Conservation (phyloP, 2,329 filamentous ascomycete genomes). For the Fusarium albosuccineum region DNA sequence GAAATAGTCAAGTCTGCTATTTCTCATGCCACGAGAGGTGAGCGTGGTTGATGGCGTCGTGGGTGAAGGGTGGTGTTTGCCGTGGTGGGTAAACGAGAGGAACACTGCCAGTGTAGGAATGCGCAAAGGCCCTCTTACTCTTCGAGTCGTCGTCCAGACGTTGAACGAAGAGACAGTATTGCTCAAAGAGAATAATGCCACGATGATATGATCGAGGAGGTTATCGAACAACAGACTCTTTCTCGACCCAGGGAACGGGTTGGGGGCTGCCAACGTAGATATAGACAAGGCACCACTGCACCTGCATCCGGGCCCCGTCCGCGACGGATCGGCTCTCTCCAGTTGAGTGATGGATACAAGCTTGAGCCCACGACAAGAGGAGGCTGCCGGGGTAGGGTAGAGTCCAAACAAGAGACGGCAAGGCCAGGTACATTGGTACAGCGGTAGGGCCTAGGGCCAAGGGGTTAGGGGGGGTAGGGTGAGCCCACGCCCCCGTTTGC, state of each 20-base stretch:
- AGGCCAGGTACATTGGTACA: conserved; percentile 38
- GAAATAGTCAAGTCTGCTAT: background rate
- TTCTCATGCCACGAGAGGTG: conserved; percentile 7
- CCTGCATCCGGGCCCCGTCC: conserved; percentile 46
- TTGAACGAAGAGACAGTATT: conserved; percentile 20
- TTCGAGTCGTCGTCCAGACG: conserved; percentile 20
- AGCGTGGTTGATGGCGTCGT: conserved; percentile 14
- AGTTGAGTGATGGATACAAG: conserved; percentile 37
- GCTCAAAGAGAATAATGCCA: conserved; percentile 24
- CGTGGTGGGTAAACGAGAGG: conserved; percentile 1
- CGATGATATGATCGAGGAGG: conserved; percentile 12
- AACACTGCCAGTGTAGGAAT: conserved; percentile 18
- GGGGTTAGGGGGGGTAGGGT: conserved; percentile 27
- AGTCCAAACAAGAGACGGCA: conserved; percentile 16
- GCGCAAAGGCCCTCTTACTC: conserved; percentile 19
- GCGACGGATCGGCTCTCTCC: conserved; percentile 44
- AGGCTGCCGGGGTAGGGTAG: conserved; percentile 38
- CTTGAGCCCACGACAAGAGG: conserved; percentile 30
- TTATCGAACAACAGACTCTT: conserved; percentile 41
- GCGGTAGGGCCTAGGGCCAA: conserved; percentile 38
- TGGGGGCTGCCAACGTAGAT: conserved; percentile 46
- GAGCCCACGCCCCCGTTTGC: conserved; percentile 30
- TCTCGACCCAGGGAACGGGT: conserved; percentile 31
- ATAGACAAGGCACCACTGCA: conserved; percentile 47
- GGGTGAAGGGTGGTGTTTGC: conserved; percentile 10